Conservation (phyloP, 768 basidiomycete species). For the Coprinopsis strossmayeri region DNA sequence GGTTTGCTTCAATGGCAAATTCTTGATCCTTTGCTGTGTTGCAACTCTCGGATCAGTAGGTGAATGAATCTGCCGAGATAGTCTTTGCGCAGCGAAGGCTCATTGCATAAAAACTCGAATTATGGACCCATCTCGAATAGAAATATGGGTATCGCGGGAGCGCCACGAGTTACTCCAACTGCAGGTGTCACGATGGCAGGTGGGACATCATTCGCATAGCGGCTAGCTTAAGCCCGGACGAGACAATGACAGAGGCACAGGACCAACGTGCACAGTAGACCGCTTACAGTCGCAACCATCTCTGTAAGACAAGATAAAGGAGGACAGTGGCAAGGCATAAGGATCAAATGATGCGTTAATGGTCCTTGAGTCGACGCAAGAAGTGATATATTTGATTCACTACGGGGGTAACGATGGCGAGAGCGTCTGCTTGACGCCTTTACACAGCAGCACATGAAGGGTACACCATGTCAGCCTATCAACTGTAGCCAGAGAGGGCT, state of each 20-base stretch:
- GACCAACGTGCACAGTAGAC: no score
- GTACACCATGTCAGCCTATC: no score
- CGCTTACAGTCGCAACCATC: not conserved
- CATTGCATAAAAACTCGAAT: not conserved
- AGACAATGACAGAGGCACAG: not conserved
- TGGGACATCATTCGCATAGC: not conserved
- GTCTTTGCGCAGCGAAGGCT: not conserved
- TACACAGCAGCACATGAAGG: no score
- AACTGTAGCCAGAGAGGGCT: no score
- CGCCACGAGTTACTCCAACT: not conserved
- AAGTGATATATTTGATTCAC: slow-evolving; percentile 1
- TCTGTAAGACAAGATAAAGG: slow-evolving; percentile 1
- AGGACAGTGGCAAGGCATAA: slow-evolving; percentile 1
- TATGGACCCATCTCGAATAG: not conserved
- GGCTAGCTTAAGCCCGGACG: not conserved
- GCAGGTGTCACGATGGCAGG: not conserved
- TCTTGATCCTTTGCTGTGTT: slow-evolving; percentile 1
- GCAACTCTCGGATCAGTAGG: slow-evolving; percentile 1
- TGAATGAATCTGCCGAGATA: slow-evolving; percentile 2
- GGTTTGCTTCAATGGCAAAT: not conserved
- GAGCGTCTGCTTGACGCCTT: no score
- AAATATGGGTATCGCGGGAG: slow-evolving; percentile 2
- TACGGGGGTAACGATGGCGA: not conserved
- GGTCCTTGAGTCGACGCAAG: not conserved
- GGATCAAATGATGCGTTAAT: slow-evolving; percentile 2